Percentiles rank a stretch among this genome's conserved stretches.
phyloP scores from a whole-genome alignment of 2,329 filamentous ascomycete species.

The Epichloe elymi region DNA sequence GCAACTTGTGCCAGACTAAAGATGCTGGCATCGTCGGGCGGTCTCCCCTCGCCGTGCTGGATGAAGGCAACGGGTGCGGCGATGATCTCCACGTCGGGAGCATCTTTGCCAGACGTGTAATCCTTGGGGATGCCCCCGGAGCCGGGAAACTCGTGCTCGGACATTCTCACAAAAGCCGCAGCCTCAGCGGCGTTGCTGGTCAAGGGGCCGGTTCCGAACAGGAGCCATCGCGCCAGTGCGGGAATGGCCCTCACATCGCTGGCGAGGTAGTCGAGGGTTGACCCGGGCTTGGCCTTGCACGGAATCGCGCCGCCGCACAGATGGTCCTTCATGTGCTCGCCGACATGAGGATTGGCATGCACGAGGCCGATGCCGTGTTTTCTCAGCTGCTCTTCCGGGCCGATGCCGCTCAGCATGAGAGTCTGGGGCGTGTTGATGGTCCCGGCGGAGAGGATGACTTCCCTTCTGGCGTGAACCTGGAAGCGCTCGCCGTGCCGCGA shows the following conservation, averaged over 20 bases:
- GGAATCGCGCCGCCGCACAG: conserved; percentile 7
- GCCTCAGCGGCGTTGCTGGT: conserved; percentile 10
- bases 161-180: conserved; percentile 8
- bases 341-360: conserved; percentile 46
- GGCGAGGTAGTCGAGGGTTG: conserved; percentile 8
- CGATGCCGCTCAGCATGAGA: conserved; percentile 5
- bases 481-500: conserved; percentile 5
- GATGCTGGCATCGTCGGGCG: conserved; percentile 1
- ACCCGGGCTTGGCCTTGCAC: conserved; percentile 7
- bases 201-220: conserved; percentile 9
- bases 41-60: conserved; percentile 9
- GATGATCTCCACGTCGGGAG: conserved; percentile 9
- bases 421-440: conserved; percentile 5
- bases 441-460: conserved; percentile 5
- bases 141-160: conserved; percentile 5
- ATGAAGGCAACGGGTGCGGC: conserved; percentile 8
- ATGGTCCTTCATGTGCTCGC: conserved; percentile 32
- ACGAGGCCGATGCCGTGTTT: conserved; percentile 21
- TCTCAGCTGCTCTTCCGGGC: conserved; percentile 1
- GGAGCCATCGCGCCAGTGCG: conserved; percentile 7
- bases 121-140: conserved; percentile 6
- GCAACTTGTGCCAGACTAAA: conserved; percentile 6
- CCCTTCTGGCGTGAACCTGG: conserved; percentile 17
- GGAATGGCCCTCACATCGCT: conserved; percentile 8
- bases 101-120: conserved; percentile 8